Percentiles rank a stretch among this genome's conserved stretches.
phyloP scores from a whole-genome alignment of 805 yeast genomes.

The Priceomyces fermenticarens region DNA sequence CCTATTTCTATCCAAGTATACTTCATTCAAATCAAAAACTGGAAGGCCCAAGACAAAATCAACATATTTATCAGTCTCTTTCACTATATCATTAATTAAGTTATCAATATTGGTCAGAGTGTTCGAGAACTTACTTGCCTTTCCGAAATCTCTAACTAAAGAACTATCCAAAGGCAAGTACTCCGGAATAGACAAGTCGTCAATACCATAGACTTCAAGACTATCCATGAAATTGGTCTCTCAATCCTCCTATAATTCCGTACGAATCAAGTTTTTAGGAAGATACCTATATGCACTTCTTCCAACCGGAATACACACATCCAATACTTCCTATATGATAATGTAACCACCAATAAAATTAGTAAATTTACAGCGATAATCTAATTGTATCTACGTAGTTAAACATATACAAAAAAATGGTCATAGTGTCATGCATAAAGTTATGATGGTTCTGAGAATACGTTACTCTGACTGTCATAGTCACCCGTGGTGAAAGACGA shows the following conservation, averaged over 20 bases:
- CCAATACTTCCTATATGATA: too few species aligned
- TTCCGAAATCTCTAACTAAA: conserved; percentile 12
- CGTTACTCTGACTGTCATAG: conserved; percentile 4
- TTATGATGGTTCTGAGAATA: conserved; percentile 4
- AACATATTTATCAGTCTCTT: conserved; percentile 11
- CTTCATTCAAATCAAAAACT: conserved; percentile 7
- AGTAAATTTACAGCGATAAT: too few species aligned
- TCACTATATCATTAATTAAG: conserved; percentile 8
- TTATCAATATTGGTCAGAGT: conserved; percentile 1
- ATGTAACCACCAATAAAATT: too few species aligned
- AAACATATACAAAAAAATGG: not conserved
- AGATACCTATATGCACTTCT: too few species aligned
- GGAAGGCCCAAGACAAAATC: conserved; percentile 8
- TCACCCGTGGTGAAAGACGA: conserved; percentile 3
- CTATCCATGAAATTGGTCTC: conserved; percentile 1
- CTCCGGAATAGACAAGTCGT: conserved; percentile 6
- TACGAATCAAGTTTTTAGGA: not conserved
- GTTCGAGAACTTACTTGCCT: conserved; percentile 8
- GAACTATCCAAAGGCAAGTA: conserved; percentile 13
- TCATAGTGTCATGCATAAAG: not conserved
- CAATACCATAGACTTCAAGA: not conserved
- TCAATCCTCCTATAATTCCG: too few species aligned
- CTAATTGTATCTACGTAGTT: too few species aligned
- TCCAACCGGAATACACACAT: too few species aligned
- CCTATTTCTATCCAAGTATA: conserved; percentile 5